Conservation (phyloP, 2,329 filamentous ascomycete genomes). For the Dactylellina leptospora region DNA sequence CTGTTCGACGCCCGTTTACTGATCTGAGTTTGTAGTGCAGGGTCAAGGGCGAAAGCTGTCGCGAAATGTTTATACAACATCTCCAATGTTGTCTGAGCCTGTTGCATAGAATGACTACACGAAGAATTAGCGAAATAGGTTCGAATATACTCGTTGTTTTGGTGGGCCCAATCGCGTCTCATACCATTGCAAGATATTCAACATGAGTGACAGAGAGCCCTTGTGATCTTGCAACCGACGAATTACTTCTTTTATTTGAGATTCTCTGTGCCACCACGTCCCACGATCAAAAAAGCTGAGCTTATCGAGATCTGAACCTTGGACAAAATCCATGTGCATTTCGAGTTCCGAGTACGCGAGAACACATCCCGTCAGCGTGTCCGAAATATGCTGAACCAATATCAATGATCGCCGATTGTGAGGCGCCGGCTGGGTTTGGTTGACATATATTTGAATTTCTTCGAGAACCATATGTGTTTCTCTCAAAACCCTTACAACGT, state of each 20-base stretch:
- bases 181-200: constrained; percentile 32
- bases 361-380: constrained; percentile 19
- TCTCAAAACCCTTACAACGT: constrained; percentile 8
- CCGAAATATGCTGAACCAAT: constrained; percentile 17
- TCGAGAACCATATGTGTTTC: constrained; percentile 16
- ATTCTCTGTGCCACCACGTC: constrained; percentile 23
- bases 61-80: not conserved
- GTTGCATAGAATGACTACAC: not conserved
- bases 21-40: not conserved
- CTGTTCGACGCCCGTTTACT: too few relatives aligned
- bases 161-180: not conserved
- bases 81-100: not conserved
- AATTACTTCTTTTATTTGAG: constrained; percentile 15
- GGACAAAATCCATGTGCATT: constrained; percentile 8
- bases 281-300: constrained; percentile 14
- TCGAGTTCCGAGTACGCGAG: constrained; percentile 27
- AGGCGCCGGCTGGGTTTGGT: not conserved
- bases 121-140: not conserved
- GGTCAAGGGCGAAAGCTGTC: not conserved
- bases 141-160: not conserved
- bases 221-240: constrained; percentile 32
- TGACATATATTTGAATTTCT: constrained; percentile 10
- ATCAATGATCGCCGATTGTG: constrained; percentile 1
- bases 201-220: constrained; percentile 9
- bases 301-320: not conserved